Evolutionary conservation across 1,284 basidiomycete genomes (phyloP), one percentile per base, ranked within the genome.

Genomic region (Puccinia hordei): DNA sequence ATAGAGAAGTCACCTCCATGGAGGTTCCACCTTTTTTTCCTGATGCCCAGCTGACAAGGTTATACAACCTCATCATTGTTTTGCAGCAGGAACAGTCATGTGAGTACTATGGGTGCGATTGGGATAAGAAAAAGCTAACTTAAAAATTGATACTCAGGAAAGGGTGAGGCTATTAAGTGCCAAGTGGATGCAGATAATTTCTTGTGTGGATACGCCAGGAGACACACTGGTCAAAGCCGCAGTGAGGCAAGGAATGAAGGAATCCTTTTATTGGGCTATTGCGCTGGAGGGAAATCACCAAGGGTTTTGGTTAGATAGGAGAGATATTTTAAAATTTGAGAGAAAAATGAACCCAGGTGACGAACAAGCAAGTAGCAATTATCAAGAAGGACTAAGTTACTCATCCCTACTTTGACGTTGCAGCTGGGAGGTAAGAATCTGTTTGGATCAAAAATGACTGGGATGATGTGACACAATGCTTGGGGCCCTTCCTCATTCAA

Each of bases 181-280:
- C 38, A 68, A 38, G 35, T 6, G 38, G 38, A 17, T 24, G 38
- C 0, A n/a, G 38, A 41, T 44, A 12, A 49, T n/a, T n/a, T 24
- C 24, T 46, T 4, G 65, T 19, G 24, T 68, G 38, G 65, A 38
- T 3, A 1, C 15, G n/a, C 24, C n/a, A 12, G 65, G 9, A 41
- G 63, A 68, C 22, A 38, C 38, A 19, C 65, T 59, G 30, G 10
- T 27, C n/a, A n/a, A n/a, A n/a, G n/a, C n/a, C n/a, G 30, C n/a
- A n/a, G 24, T 5, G 30, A 59, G 24, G 10, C 3, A n/a, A 59
- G 9, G 30, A 59, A 59, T 41, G 44, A 66, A 38, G 15, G 65
- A 66, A 66, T 66, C 65, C 19, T 68, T 68, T 68, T n/a, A 46
- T 68, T 22, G 44, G 13, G 65, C 38, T n/a, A 41, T 68, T 12